Evolutionary conservation across 352 stramenopile species (phyloP).

Genomic region (Pythium scleroteichum): DNA sequence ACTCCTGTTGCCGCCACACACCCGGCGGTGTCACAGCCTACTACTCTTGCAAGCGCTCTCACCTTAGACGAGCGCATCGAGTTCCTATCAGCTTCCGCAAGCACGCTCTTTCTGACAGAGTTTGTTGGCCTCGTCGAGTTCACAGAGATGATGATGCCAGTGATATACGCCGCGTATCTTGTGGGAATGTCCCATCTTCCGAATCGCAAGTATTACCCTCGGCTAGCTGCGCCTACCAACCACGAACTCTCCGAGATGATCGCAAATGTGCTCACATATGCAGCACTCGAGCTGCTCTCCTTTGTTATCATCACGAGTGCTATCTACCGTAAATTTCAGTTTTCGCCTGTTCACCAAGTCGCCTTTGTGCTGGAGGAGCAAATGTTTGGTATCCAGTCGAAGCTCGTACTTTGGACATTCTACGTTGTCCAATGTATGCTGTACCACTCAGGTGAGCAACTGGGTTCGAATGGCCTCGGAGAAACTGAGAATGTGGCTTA

Average conservation of each 20-base stretch:
- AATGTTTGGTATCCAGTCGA: constrained; percentile 28
- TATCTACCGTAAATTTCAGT: constrained; percentile 7
- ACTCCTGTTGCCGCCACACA: no score
- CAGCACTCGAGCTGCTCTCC: constrained; percentile 14
- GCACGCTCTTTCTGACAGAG: constrained; percentile 22
- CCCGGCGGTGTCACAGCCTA: no score
- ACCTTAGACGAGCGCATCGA: constrained; percentile 14
- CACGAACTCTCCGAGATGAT: constrained; percentile 7
- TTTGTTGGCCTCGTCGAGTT: constrained; percentile 26
- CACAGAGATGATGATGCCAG: constrained; percentile 26
- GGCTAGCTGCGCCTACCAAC: not conserved
- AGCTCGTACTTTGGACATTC: constrained; percentile 38
- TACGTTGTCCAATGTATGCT: constrained; percentile 43
- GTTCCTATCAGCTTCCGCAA: constrained; percentile 6
- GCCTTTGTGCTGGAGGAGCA: constrained; percentile 39
- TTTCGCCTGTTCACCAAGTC: constrained; percentile 33
- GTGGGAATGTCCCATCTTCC: constrained; percentile 12
- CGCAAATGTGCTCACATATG: constrained; percentile 12
- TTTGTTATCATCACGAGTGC: constrained; percentile 12
- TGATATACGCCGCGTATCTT: constrained; percentile 23
- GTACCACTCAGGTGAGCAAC: constrained; percentile 26
- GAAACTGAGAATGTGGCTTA: no score
- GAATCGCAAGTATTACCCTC: constrained; percentile 24
- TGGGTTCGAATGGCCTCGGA: not conserved
- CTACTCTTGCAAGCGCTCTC: not conserved